Conservation (phyloP, 768 basidiomycete genomes). For the Suillus placidus region DNA sequence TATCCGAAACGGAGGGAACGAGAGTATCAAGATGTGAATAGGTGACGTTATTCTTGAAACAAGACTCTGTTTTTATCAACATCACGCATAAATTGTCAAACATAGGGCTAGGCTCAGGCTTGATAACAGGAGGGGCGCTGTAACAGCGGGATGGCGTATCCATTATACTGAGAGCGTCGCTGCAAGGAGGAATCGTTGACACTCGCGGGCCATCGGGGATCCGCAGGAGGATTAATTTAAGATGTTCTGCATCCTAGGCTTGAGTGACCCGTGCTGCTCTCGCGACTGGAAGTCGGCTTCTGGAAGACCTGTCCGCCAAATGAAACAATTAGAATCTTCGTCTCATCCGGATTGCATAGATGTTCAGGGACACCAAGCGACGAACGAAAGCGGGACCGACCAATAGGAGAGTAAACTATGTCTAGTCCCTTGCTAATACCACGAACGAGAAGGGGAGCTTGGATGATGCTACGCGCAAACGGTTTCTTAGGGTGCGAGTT, state of each 20-base stretch:
- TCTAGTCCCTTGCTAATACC: conserved; percentile 42
- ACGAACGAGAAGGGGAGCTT: conserved; percentile 73
- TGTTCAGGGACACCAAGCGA: conserved; percentile 61
- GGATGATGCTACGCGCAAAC: conserved; percentile 42
- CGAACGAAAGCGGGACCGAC: conserved; percentile 55
- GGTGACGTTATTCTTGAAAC: neutral
- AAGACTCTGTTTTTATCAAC: neutral
- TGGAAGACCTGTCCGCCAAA: conserved; percentile 81
- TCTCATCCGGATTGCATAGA: conserved; percentile 47
- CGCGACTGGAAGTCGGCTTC: conserved; percentile 38
- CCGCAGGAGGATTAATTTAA: conserved; percentile 3
- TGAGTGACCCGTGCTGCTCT: conserved; percentile 41
- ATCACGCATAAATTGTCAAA: neutral
- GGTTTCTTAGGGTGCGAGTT: conserved; percentile 14
- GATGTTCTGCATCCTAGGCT: conserved; percentile 29
- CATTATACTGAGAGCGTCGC: conserved; percentile 22
- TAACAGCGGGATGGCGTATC: conserved; percentile 57
- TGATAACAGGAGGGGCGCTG: conserved; percentile 55
- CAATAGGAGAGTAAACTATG: conserved; percentile 53
- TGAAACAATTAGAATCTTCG: conserved; percentile 73
- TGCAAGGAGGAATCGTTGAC: conserved; percentile 21
- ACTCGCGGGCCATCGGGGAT: neutral
- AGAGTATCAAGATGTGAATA: conserved; percentile 5
- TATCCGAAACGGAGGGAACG: conserved; percentile 2
- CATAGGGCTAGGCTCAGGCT: conserved; percentile 21